Evolutionary conservation across 108 stramenopile species (phyloP), one percentile per base, ranked within the genome.

Genomic region (Epithemia pelagica): DNA sequence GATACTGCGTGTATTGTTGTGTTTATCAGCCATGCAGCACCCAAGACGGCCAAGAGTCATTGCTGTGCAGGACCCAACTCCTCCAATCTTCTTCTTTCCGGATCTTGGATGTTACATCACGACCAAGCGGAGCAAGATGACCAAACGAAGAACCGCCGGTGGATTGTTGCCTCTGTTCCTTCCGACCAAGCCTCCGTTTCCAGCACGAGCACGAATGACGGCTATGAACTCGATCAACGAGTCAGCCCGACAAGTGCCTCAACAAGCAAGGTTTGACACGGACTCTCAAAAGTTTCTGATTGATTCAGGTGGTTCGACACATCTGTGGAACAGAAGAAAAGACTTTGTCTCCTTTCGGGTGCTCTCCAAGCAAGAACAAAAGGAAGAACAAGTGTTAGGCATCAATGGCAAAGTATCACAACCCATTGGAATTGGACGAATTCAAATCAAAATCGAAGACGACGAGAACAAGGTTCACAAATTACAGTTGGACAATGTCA

Each of bases 381-480:
- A 28, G 37, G 22, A 23, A n/a, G 5, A 28, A 10, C 10, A 54
- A 66, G 28, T 73, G 66, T 56, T 26, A 21, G 3, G 65, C 22
- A 26, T 21, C 46, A 22, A 52, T 27, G 24, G 32, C 27, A 27
- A 19, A 37, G 51, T 21, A 25, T 1, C 25, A 54, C n/a, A n/a
- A n/a, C n/a, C 62, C 24, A 20, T 2, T n/a, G 30, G 24, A 37
- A 29, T 65, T 29, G 32, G 65, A 58, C 8, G 52, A 64, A 27
- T 54, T 21, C 0, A 27, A 20, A 66, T 62, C 63, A 60, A 60
- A 0, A 27, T 68, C 7, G 33, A 72, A 28, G 77, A 80, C 58
- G 71, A 78, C 65, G 0, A 66, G 0, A 77, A 74, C 0, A 32
- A 19, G 30, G 0, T 51, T 1, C 77, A 80, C 33, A 32, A 15